Evolutionary conservation across 306 rosid species (phyloP).

Genomic region (Ochetophila trinervis): DNA sequence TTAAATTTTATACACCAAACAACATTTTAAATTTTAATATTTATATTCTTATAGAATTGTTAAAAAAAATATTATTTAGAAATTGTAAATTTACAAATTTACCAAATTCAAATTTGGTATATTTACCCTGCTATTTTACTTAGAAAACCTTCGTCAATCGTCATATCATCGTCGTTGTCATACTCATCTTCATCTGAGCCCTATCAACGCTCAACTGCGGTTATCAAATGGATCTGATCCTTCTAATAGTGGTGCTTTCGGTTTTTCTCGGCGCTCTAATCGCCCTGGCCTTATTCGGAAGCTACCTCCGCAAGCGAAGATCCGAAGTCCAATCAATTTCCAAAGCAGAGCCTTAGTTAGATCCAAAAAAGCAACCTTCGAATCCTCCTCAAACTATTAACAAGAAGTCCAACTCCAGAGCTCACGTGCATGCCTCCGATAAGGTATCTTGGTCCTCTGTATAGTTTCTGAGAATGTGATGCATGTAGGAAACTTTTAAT

Average conservation of each 20-base stretch:
- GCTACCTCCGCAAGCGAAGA: constrained; percentile 64
- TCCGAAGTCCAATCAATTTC: constrained; percentile 74
- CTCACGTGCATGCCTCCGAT: constrained; percentile 66
- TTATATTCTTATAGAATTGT: too few relatives aligned
- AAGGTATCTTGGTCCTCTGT: constrained; percentile 45
- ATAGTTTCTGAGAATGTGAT: too few relatives aligned
- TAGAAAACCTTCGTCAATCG: not conserved
- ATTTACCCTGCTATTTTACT: not conserved
- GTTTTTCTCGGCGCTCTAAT: constrained; percentile 68
- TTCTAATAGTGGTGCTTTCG: constrained; percentile 47
- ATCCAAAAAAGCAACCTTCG: constrained; percentile 42
- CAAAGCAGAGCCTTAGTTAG: constrained; percentile 45
- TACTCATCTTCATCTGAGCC: not conserved
- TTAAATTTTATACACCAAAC: too few relatives aligned
- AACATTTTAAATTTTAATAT: too few relatives aligned
- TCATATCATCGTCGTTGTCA: not conserved
- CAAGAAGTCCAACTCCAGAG: constrained; percentile 59
- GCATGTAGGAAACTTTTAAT: too few relatives aligned
- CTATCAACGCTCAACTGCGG: not conserved
- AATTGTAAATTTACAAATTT: too few relatives aligned
- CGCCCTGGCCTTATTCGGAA: constrained; percentile 54
- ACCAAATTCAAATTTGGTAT: too few relatives aligned
- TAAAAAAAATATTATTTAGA: too few relatives aligned
- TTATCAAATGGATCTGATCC: constrained; percentile 57
- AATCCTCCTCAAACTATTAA: constrained; percentile 39